phyloP scores from a whole-genome alignment of 2,329 filamentous ascomycete genomes.

The Myrmaecium sp. region DNA sequence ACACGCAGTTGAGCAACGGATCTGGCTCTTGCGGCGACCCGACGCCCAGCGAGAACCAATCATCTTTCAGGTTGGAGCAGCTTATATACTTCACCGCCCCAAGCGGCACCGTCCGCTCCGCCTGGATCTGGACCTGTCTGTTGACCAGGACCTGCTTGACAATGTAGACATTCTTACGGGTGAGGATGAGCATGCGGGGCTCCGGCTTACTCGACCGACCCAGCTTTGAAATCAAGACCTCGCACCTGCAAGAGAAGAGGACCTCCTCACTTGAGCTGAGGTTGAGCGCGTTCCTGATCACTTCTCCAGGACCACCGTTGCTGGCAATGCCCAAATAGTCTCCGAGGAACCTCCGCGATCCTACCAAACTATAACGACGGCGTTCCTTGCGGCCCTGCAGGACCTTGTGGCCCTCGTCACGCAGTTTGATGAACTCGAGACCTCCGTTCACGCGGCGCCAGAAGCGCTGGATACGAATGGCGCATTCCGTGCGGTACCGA shows the following conservation, averaged over 20 bases:
- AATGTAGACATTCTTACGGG: constrained; percentile 74
- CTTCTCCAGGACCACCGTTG: constrained; percentile 58
- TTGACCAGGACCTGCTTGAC: constrained; percentile 72
- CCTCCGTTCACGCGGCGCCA: constrained; percentile 89
- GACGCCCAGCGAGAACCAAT: constrained; percentile 89
- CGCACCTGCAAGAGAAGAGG: constrained; percentile 80
- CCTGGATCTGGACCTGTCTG: constrained; percentile 60
- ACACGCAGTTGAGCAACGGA: constrained; percentile 78
- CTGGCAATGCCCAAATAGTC: constrained; percentile 89
- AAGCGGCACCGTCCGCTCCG: constrained; percentile 68
- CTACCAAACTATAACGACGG: constrained; percentile 75
- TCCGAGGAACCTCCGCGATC: constrained; percentile 80
- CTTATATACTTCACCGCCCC: constrained; percentile 81
- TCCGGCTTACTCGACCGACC: constrained; percentile 89
- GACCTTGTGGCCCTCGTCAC: constrained; percentile 73
- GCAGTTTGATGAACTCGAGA: constrained; percentile 71
- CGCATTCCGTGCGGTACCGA: constrained; percentile 79
- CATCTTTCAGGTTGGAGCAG: constrained; percentile 66
- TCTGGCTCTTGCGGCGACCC: constrained; percentile 86
- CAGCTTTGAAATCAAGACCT: constrained; percentile 84
- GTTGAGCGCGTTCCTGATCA: constrained; percentile 59
- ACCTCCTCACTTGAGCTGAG: constrained; percentile 56
- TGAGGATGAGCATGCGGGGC: constrained; percentile 70
- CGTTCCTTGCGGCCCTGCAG: constrained; percentile 79
- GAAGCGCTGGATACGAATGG: constrained; percentile 83